A percentile compares a stretch with the other conserved stretches of the same genome.
These are phyloP conservation scores for Quercus rubra DNA, from an alignment of 306 rosid genomes.

Conservation along the genomic window DNA sequence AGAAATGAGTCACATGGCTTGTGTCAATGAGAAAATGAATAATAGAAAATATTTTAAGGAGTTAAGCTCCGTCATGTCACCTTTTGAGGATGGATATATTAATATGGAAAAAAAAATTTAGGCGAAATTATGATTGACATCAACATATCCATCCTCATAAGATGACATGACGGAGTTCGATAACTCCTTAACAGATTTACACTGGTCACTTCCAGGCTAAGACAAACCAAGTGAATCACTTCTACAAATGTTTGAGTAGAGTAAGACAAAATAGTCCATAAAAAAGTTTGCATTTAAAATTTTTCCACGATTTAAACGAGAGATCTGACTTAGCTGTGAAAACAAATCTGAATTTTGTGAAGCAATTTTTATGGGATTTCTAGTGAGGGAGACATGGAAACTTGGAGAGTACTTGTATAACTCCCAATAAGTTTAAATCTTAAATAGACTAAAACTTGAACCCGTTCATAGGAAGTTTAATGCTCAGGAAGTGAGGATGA, in stretches of 20 bases:
- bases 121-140: slow-evolving; percentile 27
- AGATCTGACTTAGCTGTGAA: slow-evolving; percentile 52
- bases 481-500: slow-evolving; percentile 30
- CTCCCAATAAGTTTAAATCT: slow-evolving; percentile 52
- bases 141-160: slow-evolving; percentile 57
- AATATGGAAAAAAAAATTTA: slow-evolving; percentile 16
- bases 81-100: slow-evolving; percentile 57
- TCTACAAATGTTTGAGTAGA: slow-evolving; percentile 34
- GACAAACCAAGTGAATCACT: slow-evolving; percentile 66
- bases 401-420: slow-evolving; percentile 31
- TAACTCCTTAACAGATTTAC: slow-evolving; percentile 49
- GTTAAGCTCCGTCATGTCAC: slow-evolving; percentile 50
- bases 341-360: slow-evolving; percentile 53
- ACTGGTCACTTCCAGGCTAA: slow-evolving; percentile 59
- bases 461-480: slow-evolving; percentile 30
- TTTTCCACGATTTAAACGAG: neutral
- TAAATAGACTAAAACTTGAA: slow-evolving; percentile 49
- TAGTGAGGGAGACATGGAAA: slow-evolving; percentile 57
- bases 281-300: slow-evolving; percentile 1
- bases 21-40: slow-evolving; percentile 66
- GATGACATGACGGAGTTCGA: slow-evolving; percentile 73
- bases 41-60: slow-evolving; percentile 56
- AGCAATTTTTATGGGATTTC: slow-evolving; percentile 58
- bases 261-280: slow-evolving; percentile 1
- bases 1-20: slow-evolving; percentile 68